Conservation (phyloP, 2,329 filamentous ascomycete genomes). For the Fusarium keratoplasticum region DNA sequence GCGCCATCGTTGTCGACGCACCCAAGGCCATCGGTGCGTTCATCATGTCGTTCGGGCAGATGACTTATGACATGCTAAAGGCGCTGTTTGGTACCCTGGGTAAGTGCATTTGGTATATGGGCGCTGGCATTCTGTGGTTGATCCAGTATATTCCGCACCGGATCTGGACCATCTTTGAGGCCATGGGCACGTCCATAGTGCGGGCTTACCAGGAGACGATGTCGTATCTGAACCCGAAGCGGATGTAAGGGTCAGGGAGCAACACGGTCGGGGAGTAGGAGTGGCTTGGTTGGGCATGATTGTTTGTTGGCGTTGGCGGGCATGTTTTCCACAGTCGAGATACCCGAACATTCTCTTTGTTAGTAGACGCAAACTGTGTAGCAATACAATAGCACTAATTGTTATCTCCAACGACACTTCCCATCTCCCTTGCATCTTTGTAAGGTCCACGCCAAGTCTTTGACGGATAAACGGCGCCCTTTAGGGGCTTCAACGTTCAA, state of each 20-base stretch:
- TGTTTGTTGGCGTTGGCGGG: neutral
- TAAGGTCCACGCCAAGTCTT: neutral
- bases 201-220: slow-evolving; percentile 51
- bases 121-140: slow-evolving; percentile 43
- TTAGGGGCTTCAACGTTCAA: neutral
- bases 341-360: neutral
- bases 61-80: slow-evolving; percentile 44
- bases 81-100: slow-evolving; percentile 48
- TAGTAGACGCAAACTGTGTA: neutral
- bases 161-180: slow-evolving; percentile 47
- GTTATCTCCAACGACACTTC: neutral
- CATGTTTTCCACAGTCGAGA: neutral
- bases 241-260: slow-evolving; percentile 20
- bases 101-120: slow-evolving; percentile 42
- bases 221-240: slow-evolving; percentile 54
- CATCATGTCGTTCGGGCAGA: slow-evolving; percentile 37
- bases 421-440: neutral
- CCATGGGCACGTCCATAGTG: slow-evolving; percentile 45
- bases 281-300: neutral
- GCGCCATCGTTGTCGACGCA: slow-evolving; percentile 48
- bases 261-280: neutral
- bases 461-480: neutral
- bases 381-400: neutral
- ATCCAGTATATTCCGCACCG: slow-evolving; percentile 49
- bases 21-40: slow-evolving; percentile 45